Conservation (phyloP, 1,284 basidiomycete species). For the Apiotrichum mycotoxinovorans region DNA sequence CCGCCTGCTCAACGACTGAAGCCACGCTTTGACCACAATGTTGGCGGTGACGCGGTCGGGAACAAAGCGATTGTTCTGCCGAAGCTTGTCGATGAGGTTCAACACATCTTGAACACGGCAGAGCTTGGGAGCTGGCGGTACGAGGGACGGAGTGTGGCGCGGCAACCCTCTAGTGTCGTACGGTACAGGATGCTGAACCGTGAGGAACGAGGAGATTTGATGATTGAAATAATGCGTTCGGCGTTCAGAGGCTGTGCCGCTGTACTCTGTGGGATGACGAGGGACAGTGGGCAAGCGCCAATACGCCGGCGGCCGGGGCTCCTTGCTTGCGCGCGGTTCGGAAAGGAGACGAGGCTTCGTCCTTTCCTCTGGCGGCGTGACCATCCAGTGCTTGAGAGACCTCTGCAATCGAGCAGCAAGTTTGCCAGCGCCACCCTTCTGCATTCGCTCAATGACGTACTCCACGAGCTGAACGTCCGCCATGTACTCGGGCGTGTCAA, state of each 20-base stretch:
- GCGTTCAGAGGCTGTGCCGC: constrained; percentile 6
- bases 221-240: constrained; percentile 18
- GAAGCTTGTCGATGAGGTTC: constrained; percentile 26
- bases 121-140: constrained; percentile 9
- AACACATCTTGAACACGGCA: constrained; percentile 33
- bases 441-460: constrained; percentile 22
- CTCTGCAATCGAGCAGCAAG: constrained; percentile 30
- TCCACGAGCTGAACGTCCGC: constrained; percentile 21
- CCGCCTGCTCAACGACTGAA: constrained; percentile 14
- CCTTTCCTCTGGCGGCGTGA: neutral
- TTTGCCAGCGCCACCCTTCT: constrained; percentile 31
- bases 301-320: constrained; percentile 6
- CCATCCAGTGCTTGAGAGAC: constrained; percentile 14
- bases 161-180: neutral
- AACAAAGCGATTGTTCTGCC: constrained; percentile 30
- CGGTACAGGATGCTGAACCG: constrained; percentile 7
- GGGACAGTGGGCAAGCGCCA: constrained; percentile 11
- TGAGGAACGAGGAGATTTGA: constrained; percentile 12
- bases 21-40: constrained; percentile 42
- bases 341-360: constrained; percentile 4
- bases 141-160: neutral
- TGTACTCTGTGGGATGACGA: neutral
- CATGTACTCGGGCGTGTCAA: constrained; percentile 31
- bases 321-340: neutral
- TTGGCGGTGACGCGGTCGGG: constrained; percentile 44